Conservation (phyloP, 805 yeast species). For the Saccharomycopsis malanga region DNA sequence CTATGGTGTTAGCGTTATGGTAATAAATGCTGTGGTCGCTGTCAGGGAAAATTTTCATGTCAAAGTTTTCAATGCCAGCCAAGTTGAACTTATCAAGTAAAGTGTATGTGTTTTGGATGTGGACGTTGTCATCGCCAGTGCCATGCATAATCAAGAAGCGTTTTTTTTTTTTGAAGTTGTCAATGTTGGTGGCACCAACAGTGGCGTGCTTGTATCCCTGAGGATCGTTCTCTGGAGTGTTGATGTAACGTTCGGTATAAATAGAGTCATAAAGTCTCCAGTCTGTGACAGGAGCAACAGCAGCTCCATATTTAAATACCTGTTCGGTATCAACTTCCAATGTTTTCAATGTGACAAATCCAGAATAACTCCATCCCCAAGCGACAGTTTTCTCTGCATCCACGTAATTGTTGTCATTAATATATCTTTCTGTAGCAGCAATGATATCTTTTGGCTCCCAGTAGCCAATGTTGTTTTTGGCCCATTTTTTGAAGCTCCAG, state of each 20-base stretch:
- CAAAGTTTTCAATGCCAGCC: slow-evolving; percentile 60
- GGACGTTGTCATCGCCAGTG: slow-evolving; percentile 96
- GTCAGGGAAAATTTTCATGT: slow-evolving; percentile 86
- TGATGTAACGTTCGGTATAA: slow-evolving; percentile 94
- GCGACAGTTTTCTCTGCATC: slow-evolving; percentile 65
- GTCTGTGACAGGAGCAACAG: slow-evolving; percentile 97
- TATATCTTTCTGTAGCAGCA: slow-evolving; percentile 42
- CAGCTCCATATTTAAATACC: slow-evolving; percentile 79
- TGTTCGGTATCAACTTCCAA: slow-evolving; percentile 72
- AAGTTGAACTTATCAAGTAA: slow-evolving; percentile 66
- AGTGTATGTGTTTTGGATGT: slow-evolving; percentile 80
- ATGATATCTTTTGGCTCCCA: slow-evolving; percentile 74
- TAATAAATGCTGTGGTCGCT: slow-evolving; percentile 76
- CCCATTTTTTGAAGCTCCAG: slow-evolving; percentile 57
- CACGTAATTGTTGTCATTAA: slow-evolving; percentile 45
- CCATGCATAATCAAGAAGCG: slow-evolving; percentile 92
- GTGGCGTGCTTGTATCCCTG: slow-evolving; percentile 55
- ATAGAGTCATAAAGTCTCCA: slow-evolving; percentile 90
- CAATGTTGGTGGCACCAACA: slow-evolving; percentile 31
- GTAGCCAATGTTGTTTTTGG: slow-evolving; percentile 51
- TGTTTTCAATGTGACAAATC: slow-evolving; percentile 84
- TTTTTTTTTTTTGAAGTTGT: slow-evolving; percentile 45
- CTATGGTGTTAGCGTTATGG: slow-evolving; percentile 72
- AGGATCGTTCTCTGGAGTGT: slow-evolving; percentile 61
- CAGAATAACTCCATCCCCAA: slow-evolving; percentile 99